These are phyloP conservation scores for Mesembryanthemum crystallinum DNA, from an alignment of 148 eudicot species.

Conservation along the genomic window DNA sequence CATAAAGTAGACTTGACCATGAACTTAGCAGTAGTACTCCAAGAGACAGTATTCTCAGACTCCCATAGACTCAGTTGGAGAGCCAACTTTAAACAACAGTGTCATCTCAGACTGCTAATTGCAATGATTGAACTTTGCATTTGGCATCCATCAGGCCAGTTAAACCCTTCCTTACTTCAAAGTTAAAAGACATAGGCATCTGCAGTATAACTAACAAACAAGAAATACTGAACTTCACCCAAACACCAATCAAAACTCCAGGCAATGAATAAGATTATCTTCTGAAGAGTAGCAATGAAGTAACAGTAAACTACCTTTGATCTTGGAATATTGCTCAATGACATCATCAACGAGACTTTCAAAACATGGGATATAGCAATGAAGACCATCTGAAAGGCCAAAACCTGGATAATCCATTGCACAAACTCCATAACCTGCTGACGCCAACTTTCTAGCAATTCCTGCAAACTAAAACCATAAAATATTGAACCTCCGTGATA, in stretches of 20 bases:
- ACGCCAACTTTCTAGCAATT: conserved; percentile 77
- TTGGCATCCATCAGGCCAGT: background rate
- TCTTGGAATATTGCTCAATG: conserved; percentile 70
- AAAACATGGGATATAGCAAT: conserved; percentile 79
- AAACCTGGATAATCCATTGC: conserved; percentile 98
- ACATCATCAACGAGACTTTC: conserved; percentile 77
- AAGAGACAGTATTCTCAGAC: background rate
- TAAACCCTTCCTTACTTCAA: background rate
- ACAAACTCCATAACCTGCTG: conserved; percentile 82
- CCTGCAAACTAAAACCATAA: conserved; percentile 50
- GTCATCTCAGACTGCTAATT: conserved; percentile 13
- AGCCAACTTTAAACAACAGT: background rate
- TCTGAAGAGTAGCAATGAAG: conserved; percentile 4
- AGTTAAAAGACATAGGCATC: no score
- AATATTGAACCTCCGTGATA: conserved; percentile 25
- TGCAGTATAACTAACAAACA: no score
- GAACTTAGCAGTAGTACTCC: background rate
- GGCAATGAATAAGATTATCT: background rate
- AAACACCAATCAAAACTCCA: conserved; percentile 1
- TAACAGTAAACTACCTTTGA: conserved; percentile 47
- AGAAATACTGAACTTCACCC: background rate
- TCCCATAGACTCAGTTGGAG: background rate
- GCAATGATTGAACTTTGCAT: background rate
- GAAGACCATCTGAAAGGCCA: conserved; percentile 98
- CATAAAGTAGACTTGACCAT: background rate